These are phyloP conservation scores for Solanum bulbocastanum DNA, from an alignment of 257 asterid species.

Conservation along the genomic window DNA sequence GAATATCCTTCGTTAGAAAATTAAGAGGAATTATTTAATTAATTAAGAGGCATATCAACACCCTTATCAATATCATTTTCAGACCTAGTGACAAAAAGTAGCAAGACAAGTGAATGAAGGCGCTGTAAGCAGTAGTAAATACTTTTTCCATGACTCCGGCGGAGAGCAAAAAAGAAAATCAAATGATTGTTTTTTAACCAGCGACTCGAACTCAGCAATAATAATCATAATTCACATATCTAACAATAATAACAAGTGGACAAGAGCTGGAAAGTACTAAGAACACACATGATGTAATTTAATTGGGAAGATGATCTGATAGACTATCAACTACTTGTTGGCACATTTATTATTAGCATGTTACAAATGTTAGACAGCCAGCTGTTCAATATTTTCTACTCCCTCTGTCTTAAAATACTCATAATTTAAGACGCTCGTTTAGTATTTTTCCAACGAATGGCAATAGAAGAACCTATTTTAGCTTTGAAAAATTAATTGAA, in stretches of 20 bases:
- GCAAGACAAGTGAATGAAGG: too few species aligned
- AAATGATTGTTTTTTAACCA: too few species aligned
- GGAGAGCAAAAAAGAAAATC: too few species aligned
- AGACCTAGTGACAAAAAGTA: fast-evolving
- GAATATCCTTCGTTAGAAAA: fast-evolving
- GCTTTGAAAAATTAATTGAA: not conserved
- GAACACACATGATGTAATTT: not conserved
- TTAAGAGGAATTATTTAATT: not conserved
- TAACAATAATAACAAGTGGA: not conserved
- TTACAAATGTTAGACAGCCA: not conserved
- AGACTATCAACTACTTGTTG: not conserved
- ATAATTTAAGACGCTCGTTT: too few species aligned
- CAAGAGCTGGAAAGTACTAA: not conserved
- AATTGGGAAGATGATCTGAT: not conserved
- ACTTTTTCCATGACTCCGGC: too few species aligned
- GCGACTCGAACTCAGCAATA: not conserved
- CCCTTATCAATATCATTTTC: not conserved
- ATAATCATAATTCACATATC: not conserved
- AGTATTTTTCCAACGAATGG: not conserved
- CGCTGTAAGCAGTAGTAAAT: too few species aligned
- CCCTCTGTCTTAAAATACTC: too few species aligned
- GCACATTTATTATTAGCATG: not conserved
- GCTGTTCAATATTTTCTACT: not conserved
- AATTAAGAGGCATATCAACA: not conserved
- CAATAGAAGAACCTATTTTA: not conserved